phyloP scores from a whole-genome alignment of 352 stramenopile species.

The Phytopythium kandeliae region DNA sequence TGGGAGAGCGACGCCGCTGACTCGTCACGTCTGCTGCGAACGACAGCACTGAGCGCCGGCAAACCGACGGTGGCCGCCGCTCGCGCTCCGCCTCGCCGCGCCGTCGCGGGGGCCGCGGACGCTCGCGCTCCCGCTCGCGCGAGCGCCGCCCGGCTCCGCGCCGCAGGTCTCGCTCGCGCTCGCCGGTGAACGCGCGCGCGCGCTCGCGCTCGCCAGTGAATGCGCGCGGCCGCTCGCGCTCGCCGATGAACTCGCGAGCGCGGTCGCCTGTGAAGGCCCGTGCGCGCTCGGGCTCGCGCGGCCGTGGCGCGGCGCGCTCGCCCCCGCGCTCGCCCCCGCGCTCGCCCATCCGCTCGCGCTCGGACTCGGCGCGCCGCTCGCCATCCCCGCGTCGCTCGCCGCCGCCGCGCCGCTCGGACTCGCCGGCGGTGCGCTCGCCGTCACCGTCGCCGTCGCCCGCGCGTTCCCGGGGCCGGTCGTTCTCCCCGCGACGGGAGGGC shows the following conservation, averaged over 20 bases:
- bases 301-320: constrained; percentile 36
- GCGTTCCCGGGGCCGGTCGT: constrained; percentile 41
- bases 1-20: no score
- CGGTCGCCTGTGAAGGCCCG: constrained; percentile 44
- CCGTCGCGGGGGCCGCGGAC: constrained; percentile 10
- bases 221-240: constrained; percentile 26
- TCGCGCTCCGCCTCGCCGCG: not conserved
- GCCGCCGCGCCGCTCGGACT: constrained; percentile 16
- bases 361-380: constrained; percentile 28
- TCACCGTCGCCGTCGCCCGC: constrained; percentile 27
- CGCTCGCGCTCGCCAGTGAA: constrained; percentile 28
- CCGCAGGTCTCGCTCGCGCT: constrained; percentile 47
- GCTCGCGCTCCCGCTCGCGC: constrained; percentile 12
- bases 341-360: constrained; percentile 36
- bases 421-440: constrained; percentile 35
- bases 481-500: constrained; percentile 36
- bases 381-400: constrained; percentile 13
- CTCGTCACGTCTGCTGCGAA: no score
- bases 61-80: not conserved
- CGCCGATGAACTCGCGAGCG: not conserved
- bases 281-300: constrained; percentile 32
- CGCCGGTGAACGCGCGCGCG: constrained; percentile 8
- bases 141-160: constrained; percentile 6
- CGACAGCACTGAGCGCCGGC: not conserved
- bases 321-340: constrained; percentile 34